Percentiles rank a stretch among this genome's conserved stretches.
Conservation (phyloP, 306 rosid species). For the Gastrolobium bilobum region DNA sequence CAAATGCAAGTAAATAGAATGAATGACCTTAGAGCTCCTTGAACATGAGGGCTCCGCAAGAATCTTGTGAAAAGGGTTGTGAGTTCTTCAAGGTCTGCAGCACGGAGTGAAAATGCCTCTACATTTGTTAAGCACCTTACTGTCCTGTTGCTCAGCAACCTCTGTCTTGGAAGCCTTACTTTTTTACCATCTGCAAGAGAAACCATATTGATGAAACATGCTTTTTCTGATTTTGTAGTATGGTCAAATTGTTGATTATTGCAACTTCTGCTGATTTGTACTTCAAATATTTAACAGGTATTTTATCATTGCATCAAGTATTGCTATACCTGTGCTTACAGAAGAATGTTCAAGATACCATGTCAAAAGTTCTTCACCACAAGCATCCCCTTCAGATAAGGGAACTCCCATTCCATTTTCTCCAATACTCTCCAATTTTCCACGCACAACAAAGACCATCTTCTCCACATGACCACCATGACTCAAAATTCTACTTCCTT, state of each 20-base stretch:
- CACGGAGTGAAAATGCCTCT: slow-evolving; percentile 77
- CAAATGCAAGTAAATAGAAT: slow-evolving; percentile 23
- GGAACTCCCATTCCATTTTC: slow-evolving; percentile 61
- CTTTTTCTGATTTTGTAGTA: not conserved
- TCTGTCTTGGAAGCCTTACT: slow-evolving; percentile 62
- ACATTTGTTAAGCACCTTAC: slow-evolving; percentile 78
- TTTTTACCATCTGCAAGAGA: slow-evolving; percentile 71
- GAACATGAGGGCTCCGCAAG: slow-evolving; percentile 53
- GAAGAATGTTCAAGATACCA: slow-evolving; percentile 91
- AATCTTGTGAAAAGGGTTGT: too few species aligned
- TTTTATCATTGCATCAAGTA: not conserved
- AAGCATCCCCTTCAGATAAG: slow-evolving; percentile 76
- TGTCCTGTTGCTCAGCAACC: slow-evolving; percentile 51
- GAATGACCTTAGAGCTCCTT: slow-evolving; percentile 78
- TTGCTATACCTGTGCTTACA: slow-evolving; percentile 66
- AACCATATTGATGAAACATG: slow-evolving; percentile 20
- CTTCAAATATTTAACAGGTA: not conserved
- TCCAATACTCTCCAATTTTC: slow-evolving; percentile 75
- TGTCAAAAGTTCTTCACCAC: slow-evolving; percentile 84
- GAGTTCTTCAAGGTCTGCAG: too few species aligned
- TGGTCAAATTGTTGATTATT: not conserved
- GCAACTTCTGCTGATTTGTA: not conserved
- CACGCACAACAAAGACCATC: slow-evolving; percentile 86
- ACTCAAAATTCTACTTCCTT: slow-evolving; percentile 69
- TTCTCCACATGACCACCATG: slow-evolving; percentile 72